Conservation (phyloP, 345 rosid species). For the Arabis alpina region DNA sequence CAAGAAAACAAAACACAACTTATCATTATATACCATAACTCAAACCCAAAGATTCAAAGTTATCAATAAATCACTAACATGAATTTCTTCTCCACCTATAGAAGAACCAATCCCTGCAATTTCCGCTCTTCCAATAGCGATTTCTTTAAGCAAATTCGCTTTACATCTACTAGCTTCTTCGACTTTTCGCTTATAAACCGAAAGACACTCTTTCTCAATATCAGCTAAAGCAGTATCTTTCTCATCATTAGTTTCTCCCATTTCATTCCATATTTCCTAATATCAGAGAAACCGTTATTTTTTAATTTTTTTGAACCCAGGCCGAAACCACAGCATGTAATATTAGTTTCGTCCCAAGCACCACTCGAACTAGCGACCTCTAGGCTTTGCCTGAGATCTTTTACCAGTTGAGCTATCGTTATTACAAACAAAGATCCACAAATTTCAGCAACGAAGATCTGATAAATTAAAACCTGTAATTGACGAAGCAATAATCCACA, state of each 20-base stretch:
- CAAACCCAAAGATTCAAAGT: not conserved
- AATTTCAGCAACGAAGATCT: not conserved
- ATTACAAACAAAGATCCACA: not conserved
- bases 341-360: too few relatives aligned
- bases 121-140: constrained; percentile 55
- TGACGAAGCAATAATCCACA: constrained; percentile 60
- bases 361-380: too few relatives aligned
- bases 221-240: constrained; percentile 56
- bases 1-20: not conserved
- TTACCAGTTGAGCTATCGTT: too few relatives aligned
- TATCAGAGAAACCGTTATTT: not conserved
- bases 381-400: too few relatives aligned
- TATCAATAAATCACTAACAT: constrained; percentile 37
- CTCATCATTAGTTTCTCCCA: constrained; percentile 57
- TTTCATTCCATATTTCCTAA: constrained; percentile 70
- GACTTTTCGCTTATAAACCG: constrained; percentile 56
- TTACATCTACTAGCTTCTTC: constrained; percentile 52
- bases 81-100: constrained; percentile 51
- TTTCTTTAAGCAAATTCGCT: constrained; percentile 50
- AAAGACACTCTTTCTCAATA: constrained; percentile 60
- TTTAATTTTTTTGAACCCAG: too few relatives aligned
- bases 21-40: constrained; percentile 10
- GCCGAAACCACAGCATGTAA: too few relatives aligned
- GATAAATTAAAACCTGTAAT: constrained; percentile 57
- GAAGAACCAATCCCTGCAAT: constrained; percentile 55